Conservation (phyloP, 768 basidiomycete genomes). For the Termitomyces sp. region DNA sequence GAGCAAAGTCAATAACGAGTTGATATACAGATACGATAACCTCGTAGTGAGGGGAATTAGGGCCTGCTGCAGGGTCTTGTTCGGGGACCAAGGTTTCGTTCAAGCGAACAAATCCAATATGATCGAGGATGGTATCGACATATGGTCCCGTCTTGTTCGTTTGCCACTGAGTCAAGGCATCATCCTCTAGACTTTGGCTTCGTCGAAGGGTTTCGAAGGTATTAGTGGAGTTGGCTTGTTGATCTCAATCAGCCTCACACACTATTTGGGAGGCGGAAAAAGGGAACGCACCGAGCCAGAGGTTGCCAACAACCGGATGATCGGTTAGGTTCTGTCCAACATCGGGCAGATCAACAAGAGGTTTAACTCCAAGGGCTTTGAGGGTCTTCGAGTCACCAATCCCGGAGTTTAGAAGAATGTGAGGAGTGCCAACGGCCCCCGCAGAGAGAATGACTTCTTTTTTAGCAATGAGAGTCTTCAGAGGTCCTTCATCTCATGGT, state of each 20-base stretch:
- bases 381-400: constrained; percentile 23
- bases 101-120: constrained; percentile 24
- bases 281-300: constrained; percentile 14
- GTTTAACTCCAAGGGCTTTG: constrained; percentile 12
- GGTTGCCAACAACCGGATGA: constrained; percentile 21
- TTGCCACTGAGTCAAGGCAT: constrained; percentile 21
- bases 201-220: constrained; percentile 21
- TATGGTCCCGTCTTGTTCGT: constrained; percentile 24
- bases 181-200: constrained; percentile 5
- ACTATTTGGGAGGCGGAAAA: background rate
- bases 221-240: constrained; percentile 13
- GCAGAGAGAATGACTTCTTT: constrained; percentile 32
- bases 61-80: constrained; percentile 26
- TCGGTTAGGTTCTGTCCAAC: constrained; percentile 34
- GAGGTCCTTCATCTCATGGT: background rate
- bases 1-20: background rate
- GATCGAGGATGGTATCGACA: constrained; percentile 17
- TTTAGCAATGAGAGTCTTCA: constrained; percentile 16
- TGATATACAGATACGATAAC: constrained; percentile 22
- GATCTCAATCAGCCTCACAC: background rate
- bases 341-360: constrained; percentile 24
- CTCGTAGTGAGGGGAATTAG: constrained; percentile 28
- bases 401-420: constrained; percentile 25
- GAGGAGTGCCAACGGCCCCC: constrained; percentile 25
- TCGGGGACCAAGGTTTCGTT: constrained; percentile 7